These are phyloP conservation scores for Carex sylvatica DNA, from an alignment of 202 grass and related monocot genomes.

Conservation along the genomic window DNA sequence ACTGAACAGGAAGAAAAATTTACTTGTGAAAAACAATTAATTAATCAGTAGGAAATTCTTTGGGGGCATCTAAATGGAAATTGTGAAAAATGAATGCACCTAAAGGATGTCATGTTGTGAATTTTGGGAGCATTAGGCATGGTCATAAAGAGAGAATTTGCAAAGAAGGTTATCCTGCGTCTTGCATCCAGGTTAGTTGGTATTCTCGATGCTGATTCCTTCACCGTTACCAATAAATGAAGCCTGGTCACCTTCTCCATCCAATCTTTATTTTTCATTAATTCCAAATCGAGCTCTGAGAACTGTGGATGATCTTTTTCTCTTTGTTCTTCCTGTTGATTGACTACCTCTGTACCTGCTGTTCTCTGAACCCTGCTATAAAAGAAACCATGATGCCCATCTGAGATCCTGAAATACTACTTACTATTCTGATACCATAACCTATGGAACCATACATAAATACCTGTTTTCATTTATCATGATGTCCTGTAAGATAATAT, in stretches of 20 bases:
- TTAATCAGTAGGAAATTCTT: background rate
- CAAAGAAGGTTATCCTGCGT: slow-evolving; percentile 96
- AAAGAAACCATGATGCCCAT: background rate
- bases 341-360: background rate
- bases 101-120: slow-evolving; percentile 84
- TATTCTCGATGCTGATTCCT: slow-evolving; percentile 93
- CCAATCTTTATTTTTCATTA: slow-evolving; percentile 38
- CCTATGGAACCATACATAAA: slow-evolving; percentile 36
- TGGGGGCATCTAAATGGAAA: no score
- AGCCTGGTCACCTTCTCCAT: slow-evolving; percentile 84
- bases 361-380: background rate
- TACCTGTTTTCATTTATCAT: slow-evolving; percentile 45
- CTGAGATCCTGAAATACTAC: background rate
- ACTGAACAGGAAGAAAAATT: slow-evolving; percentile 43
- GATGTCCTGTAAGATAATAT: slow-evolving; percentile 83
- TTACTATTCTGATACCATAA: background rate
- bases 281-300: slow-evolving; percentile 52
- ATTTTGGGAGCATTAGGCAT: slow-evolving; percentile 76
- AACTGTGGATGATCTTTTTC: slow-evolving; percentile 21
- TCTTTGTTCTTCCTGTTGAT: slow-evolving; percentile 24
- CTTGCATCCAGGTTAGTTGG: slow-evolving; percentile 86
- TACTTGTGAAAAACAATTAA: slow-evolving; percentile 21
- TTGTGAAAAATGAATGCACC: slow-evolving; percentile 32
- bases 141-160: slow-evolving; percentile 95
- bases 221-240: slow-evolving; percentile 77